Conservation (phyloP, 148 eudicot genomes). For the Pouteria glomerata region DNA sequence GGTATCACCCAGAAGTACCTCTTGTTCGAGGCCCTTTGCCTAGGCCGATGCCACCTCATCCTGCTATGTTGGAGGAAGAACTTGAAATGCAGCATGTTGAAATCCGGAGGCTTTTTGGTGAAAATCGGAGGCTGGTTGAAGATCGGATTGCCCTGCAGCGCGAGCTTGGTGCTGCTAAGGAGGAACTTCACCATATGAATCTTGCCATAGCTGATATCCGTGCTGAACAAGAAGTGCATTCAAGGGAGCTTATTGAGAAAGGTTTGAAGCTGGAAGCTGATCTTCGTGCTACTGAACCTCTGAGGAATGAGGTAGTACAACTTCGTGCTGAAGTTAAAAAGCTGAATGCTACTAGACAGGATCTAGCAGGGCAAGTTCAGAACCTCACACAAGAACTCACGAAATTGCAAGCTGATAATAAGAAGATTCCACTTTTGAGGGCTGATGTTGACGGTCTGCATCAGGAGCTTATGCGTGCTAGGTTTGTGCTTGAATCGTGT, state of each 20-base stretch:
- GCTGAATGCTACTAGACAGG: conserved; percentile 57
- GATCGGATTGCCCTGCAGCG: conserved; percentile 73
- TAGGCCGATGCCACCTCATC: conserved; percentile 68
- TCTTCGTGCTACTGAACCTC: conserved; percentile 70
- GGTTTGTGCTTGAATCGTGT: conserved; percentile 39
- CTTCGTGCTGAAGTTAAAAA: conserved; percentile 71
- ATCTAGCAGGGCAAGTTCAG: conserved; percentile 63
- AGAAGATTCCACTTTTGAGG: conserved; percentile 72
- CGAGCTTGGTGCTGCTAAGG: conserved; percentile 71
- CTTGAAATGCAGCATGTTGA: conserved; percentile 75
- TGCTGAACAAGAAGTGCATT: conserved; percentile 67
- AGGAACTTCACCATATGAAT: conserved; percentile 76
- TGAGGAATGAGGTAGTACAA: conserved; percentile 59
- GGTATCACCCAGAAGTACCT: conserved; percentile 52
- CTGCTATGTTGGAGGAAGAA: conserved; percentile 91
- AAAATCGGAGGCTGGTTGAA: conserved; percentile 78
- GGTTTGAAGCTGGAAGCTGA: conserved; percentile 84
- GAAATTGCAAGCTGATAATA: conserved; percentile 62
- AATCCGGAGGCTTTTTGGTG: conserved; percentile 72
- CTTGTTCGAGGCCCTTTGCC: conserved; percentile 50
- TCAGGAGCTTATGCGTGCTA: conserved; percentile 83
- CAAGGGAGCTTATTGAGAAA: conserved; percentile 82
- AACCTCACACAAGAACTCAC: conserved; percentile 60
- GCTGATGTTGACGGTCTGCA: conserved; percentile 64
- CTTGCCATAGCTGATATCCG: conserved; percentile 59